Evolutionary conservation across 768 basidiomycete species (phyloP).

Genomic region (Lentinula aciculospora): DNA sequence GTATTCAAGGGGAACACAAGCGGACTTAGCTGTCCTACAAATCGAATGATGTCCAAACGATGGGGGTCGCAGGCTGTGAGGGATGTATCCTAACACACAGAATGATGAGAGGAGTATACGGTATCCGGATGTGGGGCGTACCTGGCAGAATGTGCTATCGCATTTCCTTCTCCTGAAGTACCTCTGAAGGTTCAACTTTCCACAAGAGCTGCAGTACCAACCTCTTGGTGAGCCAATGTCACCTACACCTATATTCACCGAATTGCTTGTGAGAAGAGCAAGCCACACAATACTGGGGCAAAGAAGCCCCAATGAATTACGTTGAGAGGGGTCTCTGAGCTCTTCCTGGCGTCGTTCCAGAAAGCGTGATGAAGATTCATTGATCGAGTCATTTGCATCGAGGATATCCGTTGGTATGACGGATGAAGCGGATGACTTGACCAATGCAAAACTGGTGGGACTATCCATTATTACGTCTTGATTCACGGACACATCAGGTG

Average conservation of each 20-base stretch:
- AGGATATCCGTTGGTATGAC: no score
- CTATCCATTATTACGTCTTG: not conserved
- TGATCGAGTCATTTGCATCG: not conserved
- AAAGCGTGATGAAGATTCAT: not conserved
- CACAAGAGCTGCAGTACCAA: slow-evolving; percentile 45
- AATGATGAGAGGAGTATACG: not conserved
- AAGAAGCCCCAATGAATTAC: not conserved
- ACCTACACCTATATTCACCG: not conserved
- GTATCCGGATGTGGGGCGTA: slow-evolving; percentile 13
- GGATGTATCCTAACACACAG: not conserved
- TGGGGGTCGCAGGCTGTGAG: not conserved
- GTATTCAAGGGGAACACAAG: slow-evolving; percentile 1
- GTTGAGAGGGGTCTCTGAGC: not conserved
- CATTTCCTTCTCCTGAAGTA: slow-evolving; percentile 44
- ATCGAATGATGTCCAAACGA: not conserved
- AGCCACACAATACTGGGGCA: slow-evolving; percentile 3
- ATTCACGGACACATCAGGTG: not conserved
- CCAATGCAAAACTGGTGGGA: not conserved
- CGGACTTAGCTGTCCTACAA: not conserved
- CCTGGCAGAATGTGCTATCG: slow-evolving; percentile 32
- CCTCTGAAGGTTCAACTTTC: slow-evolving; percentile 40
- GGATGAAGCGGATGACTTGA: not conserved
- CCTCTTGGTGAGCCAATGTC: slow-evolving; percentile 21
- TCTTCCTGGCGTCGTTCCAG: not conserved
- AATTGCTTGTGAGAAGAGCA: not conserved